phyloP scores from a whole-genome alignment of 345 rosid species.

The Abelmoschus esculentus region DNA sequence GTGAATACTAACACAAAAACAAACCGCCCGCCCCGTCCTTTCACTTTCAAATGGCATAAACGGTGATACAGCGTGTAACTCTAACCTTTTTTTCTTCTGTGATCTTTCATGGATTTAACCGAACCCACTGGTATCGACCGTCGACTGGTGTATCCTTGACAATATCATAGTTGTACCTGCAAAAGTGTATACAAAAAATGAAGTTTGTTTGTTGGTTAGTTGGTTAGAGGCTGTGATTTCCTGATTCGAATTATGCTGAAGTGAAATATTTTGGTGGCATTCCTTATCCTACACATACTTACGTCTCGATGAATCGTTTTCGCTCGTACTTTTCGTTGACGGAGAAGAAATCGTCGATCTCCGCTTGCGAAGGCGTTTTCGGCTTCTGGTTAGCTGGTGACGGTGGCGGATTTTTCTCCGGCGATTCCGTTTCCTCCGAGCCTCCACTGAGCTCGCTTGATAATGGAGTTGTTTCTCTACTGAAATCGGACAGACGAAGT shows the following conservation, averaged over 20 bases:
- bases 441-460: constrained; percentile 18
- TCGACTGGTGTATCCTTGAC: constrained; percentile 54
- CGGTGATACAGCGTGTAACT: constrained; percentile 13
- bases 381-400: not conserved
- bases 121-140: constrained; percentile 72
- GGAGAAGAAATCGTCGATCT: constrained; percentile 48
- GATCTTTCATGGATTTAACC: constrained; percentile 23
- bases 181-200: not conserved
- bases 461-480: constrained; percentile 30
- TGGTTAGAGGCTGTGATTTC: constrained; percentile 25
- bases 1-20: not conserved
- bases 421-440: constrained; percentile 21
- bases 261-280: not conserved
- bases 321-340: constrained; percentile 43
- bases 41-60: not conserved
- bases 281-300: constrained; percentile 34
- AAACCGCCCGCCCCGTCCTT: not conserved
- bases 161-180: constrained; percentile 71
- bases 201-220: constrained; percentile 5
- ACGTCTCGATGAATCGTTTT: constrained; percentile 44
- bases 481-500: not conserved
- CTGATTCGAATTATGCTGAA: constrained; percentile 9
- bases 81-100: not conserved
- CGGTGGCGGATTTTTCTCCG: not conserved
- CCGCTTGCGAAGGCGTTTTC: constrained; percentile 27